Conservation (phyloP, 768 basidiomycete species). For the Asterophora lycoperdoides region DNA sequence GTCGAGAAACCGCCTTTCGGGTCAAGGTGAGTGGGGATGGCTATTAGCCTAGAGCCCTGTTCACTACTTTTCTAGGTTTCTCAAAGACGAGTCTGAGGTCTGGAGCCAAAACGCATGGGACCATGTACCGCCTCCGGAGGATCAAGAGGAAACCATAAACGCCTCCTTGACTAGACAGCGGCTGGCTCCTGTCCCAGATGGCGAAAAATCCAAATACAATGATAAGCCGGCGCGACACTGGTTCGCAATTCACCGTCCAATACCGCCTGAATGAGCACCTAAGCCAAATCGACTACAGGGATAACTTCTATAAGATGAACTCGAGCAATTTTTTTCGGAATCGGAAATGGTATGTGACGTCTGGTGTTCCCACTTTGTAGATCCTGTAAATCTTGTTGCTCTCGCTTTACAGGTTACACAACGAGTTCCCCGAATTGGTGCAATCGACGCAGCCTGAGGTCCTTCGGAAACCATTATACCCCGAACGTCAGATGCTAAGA, state of each 20-base stretch:
- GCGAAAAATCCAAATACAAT: constrained; percentile 70
- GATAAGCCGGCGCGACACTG: constrained; percentile 71
- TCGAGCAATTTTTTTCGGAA: constrained; percentile 90
- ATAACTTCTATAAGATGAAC: constrained; percentile 88
- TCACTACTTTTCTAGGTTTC: constrained; percentile 46
- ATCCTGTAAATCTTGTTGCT: background rate
- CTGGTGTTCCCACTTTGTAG: background rate
- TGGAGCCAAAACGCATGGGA: constrained; percentile 93
- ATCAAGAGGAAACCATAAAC: constrained; percentile 72
- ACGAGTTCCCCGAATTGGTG: constrained; percentile 92
- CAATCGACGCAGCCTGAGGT: constrained; percentile 66
- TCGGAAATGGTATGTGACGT: constrained; percentile 76
- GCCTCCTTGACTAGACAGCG: constrained; percentile 69
- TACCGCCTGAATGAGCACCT: constrained; percentile 6
- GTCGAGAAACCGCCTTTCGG: constrained; percentile 65
- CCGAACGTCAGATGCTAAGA: constrained; percentile 10
- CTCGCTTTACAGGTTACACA: constrained; percentile 57
- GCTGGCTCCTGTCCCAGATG: constrained; percentile 63
- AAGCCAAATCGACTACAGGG: constrained; percentile 50
- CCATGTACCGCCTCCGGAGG: constrained; percentile 78
- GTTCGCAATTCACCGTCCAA: constrained; percentile 32
- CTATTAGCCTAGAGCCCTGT: background rate
- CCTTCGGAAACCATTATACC: constrained; percentile 7
- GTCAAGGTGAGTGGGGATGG: constrained; percentile 44
- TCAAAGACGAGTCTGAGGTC: constrained; percentile 65